phyloP scores from a whole-genome alignment of 2,329 filamentous ascomycete species.

The Plenodomus lindquistii region DNA sequence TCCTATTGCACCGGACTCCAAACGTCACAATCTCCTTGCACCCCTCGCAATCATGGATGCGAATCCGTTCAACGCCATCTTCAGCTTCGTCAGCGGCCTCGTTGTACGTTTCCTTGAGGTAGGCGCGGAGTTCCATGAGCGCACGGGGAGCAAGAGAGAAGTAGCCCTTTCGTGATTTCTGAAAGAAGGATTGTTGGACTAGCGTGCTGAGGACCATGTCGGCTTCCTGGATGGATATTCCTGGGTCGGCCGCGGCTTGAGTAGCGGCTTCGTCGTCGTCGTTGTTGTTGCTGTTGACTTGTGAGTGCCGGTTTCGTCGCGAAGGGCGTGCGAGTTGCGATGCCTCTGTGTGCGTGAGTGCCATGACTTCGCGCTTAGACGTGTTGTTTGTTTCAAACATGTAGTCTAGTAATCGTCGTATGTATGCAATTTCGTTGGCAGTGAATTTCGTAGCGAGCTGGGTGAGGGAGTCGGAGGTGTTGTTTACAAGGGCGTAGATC shows the following conservation, averaged over 20 bases:
- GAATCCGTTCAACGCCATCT: conserved; percentile 55
- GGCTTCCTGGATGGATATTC: conserved; percentile 76
- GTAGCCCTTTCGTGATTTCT: conserved; percentile 70
- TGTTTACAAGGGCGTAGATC: conserved; percentile 87
- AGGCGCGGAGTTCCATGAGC: conserved; percentile 81
- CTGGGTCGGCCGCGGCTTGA: conserved; percentile 45
- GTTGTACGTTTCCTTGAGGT: conserved; percentile 90
- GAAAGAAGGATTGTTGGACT: conserved; percentile 82
- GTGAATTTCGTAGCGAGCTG: conserved; percentile 82
- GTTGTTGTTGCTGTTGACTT: conserved; percentile 14
- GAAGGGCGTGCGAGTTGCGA: conserved; percentile 64
- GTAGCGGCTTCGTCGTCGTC: conserved; percentile 36
- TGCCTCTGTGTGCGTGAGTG: conserved; percentile 78
- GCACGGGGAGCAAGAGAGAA: conserved; percentile 77
- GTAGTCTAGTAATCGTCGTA: conserved; percentile 83
- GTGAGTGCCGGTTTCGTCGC: conserved; percentile 32
- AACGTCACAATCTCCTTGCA: conserved; percentile 89
- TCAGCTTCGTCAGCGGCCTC: conserved; percentile 61
- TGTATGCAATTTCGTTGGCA: conserved; percentile 84
- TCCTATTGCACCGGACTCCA: conserved; percentile 40
- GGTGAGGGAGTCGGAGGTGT: conserved; percentile 78
- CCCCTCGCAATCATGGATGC: conserved; percentile 84
- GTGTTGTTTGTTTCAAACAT: conserved; percentile 94
- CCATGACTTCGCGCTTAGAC: conserved; percentile 78
- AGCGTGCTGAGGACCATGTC: conserved; percentile 72